Evolutionary conservation across 2,329 filamentous ascomycete genomes (phyloP), one percentile per base, ranked within the genome.

Genomic region (Colletotrichum filicis): DNA sequence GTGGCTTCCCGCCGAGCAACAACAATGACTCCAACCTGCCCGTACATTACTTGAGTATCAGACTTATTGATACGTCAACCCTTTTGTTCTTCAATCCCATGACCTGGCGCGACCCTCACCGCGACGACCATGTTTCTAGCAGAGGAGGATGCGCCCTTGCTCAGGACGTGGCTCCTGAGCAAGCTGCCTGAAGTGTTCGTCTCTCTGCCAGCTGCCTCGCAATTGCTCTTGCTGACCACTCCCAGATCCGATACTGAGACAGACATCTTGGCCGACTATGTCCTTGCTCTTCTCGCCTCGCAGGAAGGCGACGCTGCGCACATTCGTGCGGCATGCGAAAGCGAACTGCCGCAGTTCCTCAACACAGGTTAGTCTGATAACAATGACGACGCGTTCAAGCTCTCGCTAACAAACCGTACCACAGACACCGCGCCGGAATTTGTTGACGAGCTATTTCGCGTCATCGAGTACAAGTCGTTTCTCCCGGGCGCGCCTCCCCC

Each of bases 251-350:
- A 95, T 78, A 93, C 93, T 63, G 94, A 97, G 80, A 90, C 92
- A 37, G 94, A 95, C 78, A 93, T 96, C 5, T 90, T 97, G 3
- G 94, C 93, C 59, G 94, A 97, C 77, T 97, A 95, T 80, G 92
- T 96, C n/a, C 87, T 95, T 74, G 94, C 93, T 7, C 88, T 97
- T 24, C 84, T 96, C 58, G 89, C 90, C 75, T 75, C 75, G 67
- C 91, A 93, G 74, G 92, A 95, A 75, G 92, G 92, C 74, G 87
- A 90, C 63, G 84, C 88, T 53, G 86, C 87, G n/a, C 86, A 89
- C 24, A 91, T 95, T 66, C 89, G 91, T 78, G 85, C 88, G 77
- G 89, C 93, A 64, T 95, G 93, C 81, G 87, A 94, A 79, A 87
- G 90, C 66, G 92, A 95, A 80, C 91, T 96, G 53, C 88, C 90